Conservation (phyloP, 495 filamentous ascomycete species). For the Ascodesmis nigricans region DNA sequence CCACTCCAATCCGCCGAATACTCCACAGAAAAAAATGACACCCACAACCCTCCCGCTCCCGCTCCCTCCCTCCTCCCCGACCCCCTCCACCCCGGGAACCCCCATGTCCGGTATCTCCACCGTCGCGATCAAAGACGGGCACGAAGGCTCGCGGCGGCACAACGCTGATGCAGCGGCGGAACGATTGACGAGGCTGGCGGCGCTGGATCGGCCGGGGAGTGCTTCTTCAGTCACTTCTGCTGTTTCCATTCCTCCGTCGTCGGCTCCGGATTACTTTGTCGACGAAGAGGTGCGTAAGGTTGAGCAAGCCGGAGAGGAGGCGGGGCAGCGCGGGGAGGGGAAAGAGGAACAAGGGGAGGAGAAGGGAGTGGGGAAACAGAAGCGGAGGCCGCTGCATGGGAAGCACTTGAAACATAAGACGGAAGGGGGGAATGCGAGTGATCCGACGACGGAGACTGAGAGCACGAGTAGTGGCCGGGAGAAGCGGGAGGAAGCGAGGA, state of each 20-base stretch:
- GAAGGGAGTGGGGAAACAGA: neutral
- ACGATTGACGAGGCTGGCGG: slow-evolving; percentile 9
- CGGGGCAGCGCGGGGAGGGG: neutral
- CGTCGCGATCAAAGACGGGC: slow-evolving; percentile 21
- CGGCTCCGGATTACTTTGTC: neutral
- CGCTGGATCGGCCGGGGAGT: slow-evolving; percentile 7
- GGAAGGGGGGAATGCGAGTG: no score
- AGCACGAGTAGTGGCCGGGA: slow-evolving; percentile 11
- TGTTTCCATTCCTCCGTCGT: neutral
- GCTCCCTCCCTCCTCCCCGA: slow-evolving; percentile 1
- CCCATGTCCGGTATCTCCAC: slow-evolving; percentile 22
- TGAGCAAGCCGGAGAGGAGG: neutral
- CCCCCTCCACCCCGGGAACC: slow-evolving; percentile 8
- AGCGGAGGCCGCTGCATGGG: slow-evolving; percentile 1
- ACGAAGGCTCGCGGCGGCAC: slow-evolving; percentile 17
- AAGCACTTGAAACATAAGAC: no score
- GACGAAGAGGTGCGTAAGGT: neutral
- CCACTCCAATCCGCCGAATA: no score
- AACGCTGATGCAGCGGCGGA: slow-evolving; percentile 6
- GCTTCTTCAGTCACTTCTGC: slow-evolving; percentile 9
- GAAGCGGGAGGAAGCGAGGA: slow-evolving; percentile 25
- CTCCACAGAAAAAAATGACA: no score
- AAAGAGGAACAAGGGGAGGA: neutral
- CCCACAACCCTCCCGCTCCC: slow-evolving; percentile 9
- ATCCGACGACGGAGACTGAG: slow-evolving; percentile 12